These are phyloP conservation scores for Liquidambar formosana DNA, from an alignment of 164 flowering plant genomes.

Conservation along the genomic window DNA sequence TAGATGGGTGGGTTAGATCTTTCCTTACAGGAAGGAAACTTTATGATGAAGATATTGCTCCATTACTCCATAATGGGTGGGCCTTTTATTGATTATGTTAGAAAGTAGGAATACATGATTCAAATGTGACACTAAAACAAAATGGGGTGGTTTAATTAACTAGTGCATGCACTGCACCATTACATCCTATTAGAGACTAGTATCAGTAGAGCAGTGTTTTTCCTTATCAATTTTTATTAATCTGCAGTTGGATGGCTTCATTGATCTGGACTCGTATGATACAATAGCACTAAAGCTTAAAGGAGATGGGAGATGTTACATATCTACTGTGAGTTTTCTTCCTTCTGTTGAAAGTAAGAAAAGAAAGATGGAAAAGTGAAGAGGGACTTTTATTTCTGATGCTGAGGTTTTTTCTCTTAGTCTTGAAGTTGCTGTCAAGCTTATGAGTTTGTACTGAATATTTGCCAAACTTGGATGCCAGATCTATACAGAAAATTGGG, in stretches of 20 bases:
- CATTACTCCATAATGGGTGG: background rate
- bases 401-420: background rate
- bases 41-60: background rate
- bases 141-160: background rate
- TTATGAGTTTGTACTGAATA: background rate
- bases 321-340: constrained; percentile 77
- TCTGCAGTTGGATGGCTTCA: constrained; percentile 89
- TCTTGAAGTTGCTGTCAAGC: background rate
- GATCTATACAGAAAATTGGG: constrained; percentile 99
- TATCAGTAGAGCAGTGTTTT: background rate
- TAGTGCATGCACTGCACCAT: background rate
- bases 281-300: constrained; percentile 77
- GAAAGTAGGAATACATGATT: constrained; percentile 1
- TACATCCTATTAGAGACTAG: background rate
- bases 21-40: too few relatives aligned
- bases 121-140: background rate
- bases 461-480: constrained; percentile 26
- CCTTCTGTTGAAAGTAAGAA: background rate
- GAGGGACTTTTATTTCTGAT: background rate
- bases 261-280: constrained; percentile 91
- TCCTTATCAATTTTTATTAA: constrained; percentile 1
- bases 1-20: too few relatives aligned
- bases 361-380: too few relatives aligned
- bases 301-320: constrained; percentile 98
- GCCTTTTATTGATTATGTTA: background rate